Conservation (phyloP, 2,329 filamentous ascomycete genomes). For the Aureobasidium vineae region DNA sequence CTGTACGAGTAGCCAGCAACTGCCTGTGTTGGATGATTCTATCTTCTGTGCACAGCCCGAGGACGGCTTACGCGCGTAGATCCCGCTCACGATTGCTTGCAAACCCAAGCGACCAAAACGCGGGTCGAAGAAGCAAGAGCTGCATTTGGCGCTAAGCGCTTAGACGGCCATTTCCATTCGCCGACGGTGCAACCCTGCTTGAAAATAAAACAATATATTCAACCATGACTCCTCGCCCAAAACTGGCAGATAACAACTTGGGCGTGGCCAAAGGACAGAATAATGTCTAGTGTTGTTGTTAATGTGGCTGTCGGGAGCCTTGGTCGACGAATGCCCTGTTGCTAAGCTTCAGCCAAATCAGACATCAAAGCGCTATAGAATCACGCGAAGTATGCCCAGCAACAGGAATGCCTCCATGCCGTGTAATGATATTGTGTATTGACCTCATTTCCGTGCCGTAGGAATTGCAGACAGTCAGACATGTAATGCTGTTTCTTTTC, state of each 20-base stretch:
- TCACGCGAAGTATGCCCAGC: too few species aligned
- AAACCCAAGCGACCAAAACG: background rate
- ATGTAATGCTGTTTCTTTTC: background rate
- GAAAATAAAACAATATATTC: background rate
- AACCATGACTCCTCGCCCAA: background rate
- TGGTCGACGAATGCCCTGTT: too few species aligned
- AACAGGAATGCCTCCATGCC: too few species aligned
- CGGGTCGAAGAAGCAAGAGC: background rate
- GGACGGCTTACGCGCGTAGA: background rate
- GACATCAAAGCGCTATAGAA: too few species aligned
- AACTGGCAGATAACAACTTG: background rate
- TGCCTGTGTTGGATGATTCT: background rate
- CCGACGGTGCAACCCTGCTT: background rate
- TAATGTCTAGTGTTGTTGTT: too few species aligned
- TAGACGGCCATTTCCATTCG: background rate
- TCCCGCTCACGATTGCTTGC: background rate
- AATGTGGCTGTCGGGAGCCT: too few species aligned
- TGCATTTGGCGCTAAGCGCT: background rate
- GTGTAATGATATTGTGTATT: too few species aligned
- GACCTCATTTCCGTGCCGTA: too few species aligned
- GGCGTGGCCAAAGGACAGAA: too few species aligned
- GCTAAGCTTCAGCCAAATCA: too few species aligned
- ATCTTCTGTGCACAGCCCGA: background rate
- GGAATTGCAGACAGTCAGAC: too few species aligned
- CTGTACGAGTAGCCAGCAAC: background rate